phyloP scores from a whole-genome alignment of 345 rosid genomes.

The Eucalyptus cloeziana region DNA sequence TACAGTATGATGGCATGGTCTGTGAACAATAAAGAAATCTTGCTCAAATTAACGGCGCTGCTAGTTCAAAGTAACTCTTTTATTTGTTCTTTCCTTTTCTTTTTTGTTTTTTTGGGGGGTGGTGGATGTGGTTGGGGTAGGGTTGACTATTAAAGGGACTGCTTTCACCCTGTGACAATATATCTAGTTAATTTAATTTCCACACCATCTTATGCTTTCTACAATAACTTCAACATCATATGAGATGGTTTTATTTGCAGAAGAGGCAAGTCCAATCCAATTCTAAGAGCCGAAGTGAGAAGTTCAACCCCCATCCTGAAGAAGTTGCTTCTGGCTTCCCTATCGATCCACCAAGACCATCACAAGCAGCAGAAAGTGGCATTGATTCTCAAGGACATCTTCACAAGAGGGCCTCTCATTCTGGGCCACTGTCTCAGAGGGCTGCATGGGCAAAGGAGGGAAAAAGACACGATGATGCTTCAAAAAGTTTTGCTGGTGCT shows the following conservation, averaged over 20 bases:
- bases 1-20: neutral
- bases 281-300: slow-evolving; percentile 94
- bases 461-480: slow-evolving; percentile 55
- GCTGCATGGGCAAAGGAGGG: slow-evolving; percentile 68
- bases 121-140: neutral
- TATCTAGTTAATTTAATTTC: neutral
- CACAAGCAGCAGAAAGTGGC: slow-evolving; percentile 60
- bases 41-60: neutral
- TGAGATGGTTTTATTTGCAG: slow-evolving; percentile 22
- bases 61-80: neutral
- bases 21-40: neutral
- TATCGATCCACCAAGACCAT: slow-evolving; percentile 87
- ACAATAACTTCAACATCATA: neutral
- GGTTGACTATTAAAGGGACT: neutral
- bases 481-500: slow-evolving; percentile 37
- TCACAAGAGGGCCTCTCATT: slow-evolving; percentile 83
- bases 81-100: neutral
- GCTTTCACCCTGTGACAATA: neutral
- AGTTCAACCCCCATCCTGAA: slow-evolving; percentile 92
- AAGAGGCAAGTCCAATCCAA: slow-evolving; percentile 65
- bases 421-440: slow-evolving; percentile 81
- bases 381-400: slow-evolving; percentile 49
- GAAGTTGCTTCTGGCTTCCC: slow-evolving; percentile 99
- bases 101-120: neutral
- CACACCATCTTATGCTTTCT: neutral